phyloP scores from a whole-genome alignment of 1,139 yeast species.

The Hyphopichia burtonii region DNA sequence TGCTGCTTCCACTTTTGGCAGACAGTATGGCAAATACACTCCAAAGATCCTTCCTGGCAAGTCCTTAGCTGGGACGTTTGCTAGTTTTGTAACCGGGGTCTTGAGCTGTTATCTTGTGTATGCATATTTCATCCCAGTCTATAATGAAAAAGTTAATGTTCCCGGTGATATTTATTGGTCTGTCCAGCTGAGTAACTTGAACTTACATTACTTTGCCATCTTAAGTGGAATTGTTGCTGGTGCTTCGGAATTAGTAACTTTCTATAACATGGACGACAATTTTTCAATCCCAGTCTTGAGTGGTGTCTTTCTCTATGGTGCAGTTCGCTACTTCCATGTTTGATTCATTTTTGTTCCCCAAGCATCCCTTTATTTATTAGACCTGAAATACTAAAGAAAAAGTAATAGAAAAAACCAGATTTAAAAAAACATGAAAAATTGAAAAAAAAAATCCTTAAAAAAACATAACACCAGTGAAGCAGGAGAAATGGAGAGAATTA shows the following conservation, averaged over 20 bases:
- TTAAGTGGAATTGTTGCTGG: constrained; percentile 81
- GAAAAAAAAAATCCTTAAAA: too few relatives aligned
- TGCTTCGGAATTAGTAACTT: constrained; percentile 76
- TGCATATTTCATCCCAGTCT: constrained; percentile 67
- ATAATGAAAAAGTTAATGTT: constrained; percentile 42
- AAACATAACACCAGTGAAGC: too few relatives aligned
- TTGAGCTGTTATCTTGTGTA: constrained; percentile 65
- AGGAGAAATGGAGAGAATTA: too few relatives aligned
- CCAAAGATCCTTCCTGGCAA: constrained; percentile 73
- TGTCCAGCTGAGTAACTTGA: constrained; percentile 55
- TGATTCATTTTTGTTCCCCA: background rate
- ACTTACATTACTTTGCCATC: constrained; percentile 51
- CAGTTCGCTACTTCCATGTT: constrained; percentile 27
- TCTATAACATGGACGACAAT: constrained; percentile 82
- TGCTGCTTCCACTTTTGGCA: constrained; percentile 91
- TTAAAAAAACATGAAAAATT: too few relatives aligned
- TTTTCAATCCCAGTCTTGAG: constrained; percentile 89
- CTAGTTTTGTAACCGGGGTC: constrained; percentile 79
- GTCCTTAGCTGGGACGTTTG: constrained; percentile 84
- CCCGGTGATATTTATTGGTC: constrained; percentile 65
- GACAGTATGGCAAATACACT: constrained; percentile 79
- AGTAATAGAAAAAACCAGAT: too few relatives aligned
- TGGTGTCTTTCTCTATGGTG: constrained; percentile 56
- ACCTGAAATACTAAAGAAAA: background rate
- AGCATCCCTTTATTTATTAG: background rate